phyloP scores from a whole-genome alignment of 75 land plant genomes.

The Picea sitchensis region DNA sequence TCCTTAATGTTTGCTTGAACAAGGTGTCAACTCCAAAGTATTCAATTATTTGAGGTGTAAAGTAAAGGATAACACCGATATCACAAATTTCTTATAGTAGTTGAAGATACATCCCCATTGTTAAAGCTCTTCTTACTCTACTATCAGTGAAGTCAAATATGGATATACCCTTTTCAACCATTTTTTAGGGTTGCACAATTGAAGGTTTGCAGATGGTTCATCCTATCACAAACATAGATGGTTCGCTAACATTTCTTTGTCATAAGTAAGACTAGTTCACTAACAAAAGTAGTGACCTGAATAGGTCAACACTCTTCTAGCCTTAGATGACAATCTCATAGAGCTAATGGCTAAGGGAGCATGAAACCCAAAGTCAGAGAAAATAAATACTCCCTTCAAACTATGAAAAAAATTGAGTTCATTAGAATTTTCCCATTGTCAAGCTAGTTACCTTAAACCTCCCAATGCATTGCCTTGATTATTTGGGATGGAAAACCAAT shows the following conservation, averaged over 20 bases:
- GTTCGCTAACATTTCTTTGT: not conserved
- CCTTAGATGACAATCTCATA: not conserved
- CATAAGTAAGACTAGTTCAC: constrained; percentile 10
- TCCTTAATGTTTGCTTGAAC: constrained; percentile 14
- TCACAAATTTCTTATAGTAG: constrained; percentile 34
- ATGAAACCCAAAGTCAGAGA: constrained; percentile 2
- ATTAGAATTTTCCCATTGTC: constrained; percentile 28
- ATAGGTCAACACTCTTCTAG: constrained; percentile 6
- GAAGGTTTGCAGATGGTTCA: constrained; percentile 15
- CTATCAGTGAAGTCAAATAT: constrained; percentile 20
- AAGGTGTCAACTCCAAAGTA: constrained; percentile 32
- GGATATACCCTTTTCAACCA: constrained; percentile 7
- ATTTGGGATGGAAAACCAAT: not conserved
- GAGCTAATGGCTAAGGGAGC: not conserved
- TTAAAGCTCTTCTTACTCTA: constrained; percentile 20
- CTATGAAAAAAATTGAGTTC: constrained; percentile 23
- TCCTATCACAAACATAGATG: not conserved
- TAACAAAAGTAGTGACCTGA: constrained; percentile 23
- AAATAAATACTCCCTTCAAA: constrained; percentile 34
- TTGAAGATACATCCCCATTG: constrained; percentile 24
- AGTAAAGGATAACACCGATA: constrained; percentile 39
- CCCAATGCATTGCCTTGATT: constrained; percentile 33
- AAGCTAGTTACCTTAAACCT: constrained; percentile 50
- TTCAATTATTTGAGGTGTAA: constrained; percentile 33
- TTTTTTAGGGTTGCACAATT: constrained; percentile 20